Evolutionary conservation across 805 yeast genomes (phyloP).

Genomic region (Candida pseudofarinosa): DNA sequence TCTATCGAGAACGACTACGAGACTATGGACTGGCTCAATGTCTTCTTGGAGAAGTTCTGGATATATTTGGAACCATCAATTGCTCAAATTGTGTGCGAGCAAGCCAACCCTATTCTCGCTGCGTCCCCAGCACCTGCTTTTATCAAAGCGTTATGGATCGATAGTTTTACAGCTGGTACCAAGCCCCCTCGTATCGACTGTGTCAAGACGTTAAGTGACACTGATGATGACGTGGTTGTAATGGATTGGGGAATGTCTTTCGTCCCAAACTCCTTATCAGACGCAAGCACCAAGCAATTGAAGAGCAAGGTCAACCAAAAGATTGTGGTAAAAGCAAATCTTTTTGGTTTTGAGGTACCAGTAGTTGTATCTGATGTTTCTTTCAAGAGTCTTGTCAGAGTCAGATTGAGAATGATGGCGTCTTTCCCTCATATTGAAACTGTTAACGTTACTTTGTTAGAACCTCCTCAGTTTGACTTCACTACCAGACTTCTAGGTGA

Average conservation of each 20-base stretch:
- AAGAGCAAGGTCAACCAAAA: conserved; percentile 82
- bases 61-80: conserved; percentile 82
- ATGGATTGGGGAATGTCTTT: conserved; percentile 97
- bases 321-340: conserved; percentile 66
- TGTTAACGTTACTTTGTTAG: conserved; percentile 76
- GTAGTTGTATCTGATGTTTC: conserved; percentile 77
- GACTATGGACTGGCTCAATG: conserved; percentile 93
- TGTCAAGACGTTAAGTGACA: conserved; percentile 85
- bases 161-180: conserved; percentile 86
- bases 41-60: conserved; percentile 90
- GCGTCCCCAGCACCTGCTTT: conserved; percentile 78
- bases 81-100: conserved; percentile 79
- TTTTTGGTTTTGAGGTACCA: conserved; percentile 84
- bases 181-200: conserved; percentile 92
- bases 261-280: conserved; percentile 86
- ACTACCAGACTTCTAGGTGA: conserved; percentile 73
- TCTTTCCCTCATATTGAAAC: conserved; percentile 93
- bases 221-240: conserved; percentile 89
- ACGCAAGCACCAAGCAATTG: conserved; percentile 78
- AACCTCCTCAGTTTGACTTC: conserved; percentile 87
- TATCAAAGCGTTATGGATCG: conserved; percentile 78
- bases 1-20: conserved; percentile 86
- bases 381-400: conserved; percentile 68
- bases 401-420: conserved; percentile 84
- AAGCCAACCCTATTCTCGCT: conserved; percentile 79